Evolutionary conservation across 352 stramenopile species (phyloP).

Genomic region (Phytophthora foliorum): DNA sequence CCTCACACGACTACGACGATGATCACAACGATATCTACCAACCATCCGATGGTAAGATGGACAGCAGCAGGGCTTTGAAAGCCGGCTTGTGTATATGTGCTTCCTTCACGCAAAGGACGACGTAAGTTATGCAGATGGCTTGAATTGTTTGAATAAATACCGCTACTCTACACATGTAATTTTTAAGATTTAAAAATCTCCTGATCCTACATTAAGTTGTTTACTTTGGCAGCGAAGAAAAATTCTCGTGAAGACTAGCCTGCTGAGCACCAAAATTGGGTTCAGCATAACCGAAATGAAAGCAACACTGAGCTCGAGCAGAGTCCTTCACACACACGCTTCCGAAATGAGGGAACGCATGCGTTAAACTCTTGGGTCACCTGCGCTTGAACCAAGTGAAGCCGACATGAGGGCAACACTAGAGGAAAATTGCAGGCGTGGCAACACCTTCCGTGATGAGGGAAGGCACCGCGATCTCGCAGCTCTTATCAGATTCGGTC

Average conservation of each 20-base stretch:
- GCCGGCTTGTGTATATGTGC: slow-evolving; percentile 37
- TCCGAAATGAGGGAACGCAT: slow-evolving; percentile 42
- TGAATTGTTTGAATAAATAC: slow-evolving; percentile 36
- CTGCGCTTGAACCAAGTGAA: slow-evolving; percentile 23
- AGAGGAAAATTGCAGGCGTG: slow-evolving; percentile 3
- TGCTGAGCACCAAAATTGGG: too few species aligned
- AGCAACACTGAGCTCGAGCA: slow-evolving; percentile 16
- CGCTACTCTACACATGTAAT: slow-evolving; percentile 8
- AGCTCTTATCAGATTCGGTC: slow-evolving; percentile 6
- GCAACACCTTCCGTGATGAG: slow-evolving; percentile 39
- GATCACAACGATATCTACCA: slow-evolving; percentile 36
- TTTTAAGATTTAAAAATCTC: too few species aligned
- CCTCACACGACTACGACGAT: neutral
- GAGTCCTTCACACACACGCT: neutral
- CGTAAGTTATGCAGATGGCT: slow-evolving; percentile 25
- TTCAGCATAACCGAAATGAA: slow-evolving; percentile 38
- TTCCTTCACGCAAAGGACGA: slow-evolving; percentile 15
- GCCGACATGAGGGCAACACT: slow-evolving; percentile 56
- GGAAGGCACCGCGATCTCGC: slow-evolving; percentile 18
- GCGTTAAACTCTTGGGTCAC: slow-evolving; percentile 4
- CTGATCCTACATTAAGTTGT: neutral
- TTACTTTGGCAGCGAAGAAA: too few species aligned
- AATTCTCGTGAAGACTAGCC: neutral
- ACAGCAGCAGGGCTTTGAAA: slow-evolving; percentile 22
- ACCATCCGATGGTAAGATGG: slow-evolving; percentile 41